Conservation (phyloP, 768 basidiomycete species). For the Calvatia gigantea region DNA sequence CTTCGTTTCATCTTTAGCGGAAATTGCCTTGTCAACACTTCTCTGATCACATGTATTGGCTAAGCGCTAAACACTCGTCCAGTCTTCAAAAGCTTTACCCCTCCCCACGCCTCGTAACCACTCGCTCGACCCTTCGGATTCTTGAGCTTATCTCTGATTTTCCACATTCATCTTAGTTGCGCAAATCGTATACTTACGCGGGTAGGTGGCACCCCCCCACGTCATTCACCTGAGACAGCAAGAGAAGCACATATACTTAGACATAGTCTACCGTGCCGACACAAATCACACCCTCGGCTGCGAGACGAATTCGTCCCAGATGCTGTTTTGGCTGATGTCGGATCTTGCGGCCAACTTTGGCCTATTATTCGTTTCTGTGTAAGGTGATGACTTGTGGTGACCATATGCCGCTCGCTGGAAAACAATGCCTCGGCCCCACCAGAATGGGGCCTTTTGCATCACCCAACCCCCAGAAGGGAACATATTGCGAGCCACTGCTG, state of each 20-base stretch:
- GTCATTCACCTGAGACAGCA: not conserved
- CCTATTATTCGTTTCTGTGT: not conserved
- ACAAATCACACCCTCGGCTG: not conserved
- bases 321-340: not conserved
- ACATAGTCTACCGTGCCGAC: not conserved
- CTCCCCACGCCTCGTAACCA: not conserved
- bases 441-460: too few relatives aligned
- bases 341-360: not conserved
- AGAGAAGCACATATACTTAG: not conserved
- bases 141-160: too few relatives aligned
- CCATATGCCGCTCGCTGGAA: not conserved
- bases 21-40: not conserved
- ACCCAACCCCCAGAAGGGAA: too few relatives aligned
- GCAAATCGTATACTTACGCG: not conserved
- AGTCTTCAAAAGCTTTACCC: too few relatives aligned
- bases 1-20: slow-evolving; percentile 1
- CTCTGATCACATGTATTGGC: not conserved
- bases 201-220: not conserved
- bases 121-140: not conserved
- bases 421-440: too few relatives aligned
- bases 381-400: not conserved
- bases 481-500: too few relatives aligned
- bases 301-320: not conserved
- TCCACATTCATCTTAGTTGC: not conserved
- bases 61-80: too few relatives aligned